These are phyloP conservation scores for Periconia sp. DNA, from an alignment of 2,329 filamentous ascomycete genomes.

Conservation along the genomic window DNA sequence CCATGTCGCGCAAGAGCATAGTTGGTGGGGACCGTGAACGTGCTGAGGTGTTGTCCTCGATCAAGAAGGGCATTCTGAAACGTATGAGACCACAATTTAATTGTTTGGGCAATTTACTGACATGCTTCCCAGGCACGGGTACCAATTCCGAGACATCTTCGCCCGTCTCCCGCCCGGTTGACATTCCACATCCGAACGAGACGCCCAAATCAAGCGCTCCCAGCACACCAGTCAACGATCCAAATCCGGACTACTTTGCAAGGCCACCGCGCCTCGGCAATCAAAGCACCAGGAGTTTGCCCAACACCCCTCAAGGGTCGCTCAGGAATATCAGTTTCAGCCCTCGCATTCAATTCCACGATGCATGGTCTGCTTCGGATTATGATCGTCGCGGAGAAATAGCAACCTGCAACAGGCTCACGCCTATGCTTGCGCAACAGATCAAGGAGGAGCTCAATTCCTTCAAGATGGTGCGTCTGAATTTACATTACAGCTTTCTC, in stretches of 20 bases:
- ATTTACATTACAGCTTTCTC: not conserved
- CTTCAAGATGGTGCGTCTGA: slow-evolving; percentile 90
- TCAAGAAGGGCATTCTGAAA: slow-evolving; percentile 95
- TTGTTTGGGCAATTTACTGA: too few species aligned
- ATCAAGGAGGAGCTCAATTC: slow-evolving; percentile 99
- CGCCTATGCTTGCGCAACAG: slow-evolving; percentile 95
- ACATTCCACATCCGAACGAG: slow-evolving; percentile 69
- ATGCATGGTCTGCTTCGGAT: slow-evolving; percentile 94
- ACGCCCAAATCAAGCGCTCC: slow-evolving; percentile 86
- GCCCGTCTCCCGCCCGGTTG: slow-evolving; percentile 68
- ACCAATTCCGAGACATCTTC: slow-evolving; percentile 71
- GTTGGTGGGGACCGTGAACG: slow-evolving; percentile 88
- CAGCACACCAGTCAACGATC: slow-evolving; percentile 82
- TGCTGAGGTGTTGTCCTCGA: slow-evolving; percentile 87
- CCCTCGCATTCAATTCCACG: slow-evolving; percentile 90
- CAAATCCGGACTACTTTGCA: slow-evolving; percentile 87
- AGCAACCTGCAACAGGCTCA: slow-evolving; percentile 96
- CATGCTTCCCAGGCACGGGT: slow-evolving; percentile 45
- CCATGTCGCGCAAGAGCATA: slow-evolving; percentile 78
- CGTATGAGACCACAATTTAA: too few species aligned
- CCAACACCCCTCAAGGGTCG: slow-evolving; percentile 75
- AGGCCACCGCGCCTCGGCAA: slow-evolving; percentile 72
- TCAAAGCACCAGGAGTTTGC: slow-evolving; percentile 79
- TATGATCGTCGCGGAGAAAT: slow-evolving; percentile 96
- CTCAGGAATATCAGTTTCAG: slow-evolving; percentile 76